Evolutionary conservation across 75 land plant species (phyloP).

Genomic region (Adiantum capillusveneris): DNA sequence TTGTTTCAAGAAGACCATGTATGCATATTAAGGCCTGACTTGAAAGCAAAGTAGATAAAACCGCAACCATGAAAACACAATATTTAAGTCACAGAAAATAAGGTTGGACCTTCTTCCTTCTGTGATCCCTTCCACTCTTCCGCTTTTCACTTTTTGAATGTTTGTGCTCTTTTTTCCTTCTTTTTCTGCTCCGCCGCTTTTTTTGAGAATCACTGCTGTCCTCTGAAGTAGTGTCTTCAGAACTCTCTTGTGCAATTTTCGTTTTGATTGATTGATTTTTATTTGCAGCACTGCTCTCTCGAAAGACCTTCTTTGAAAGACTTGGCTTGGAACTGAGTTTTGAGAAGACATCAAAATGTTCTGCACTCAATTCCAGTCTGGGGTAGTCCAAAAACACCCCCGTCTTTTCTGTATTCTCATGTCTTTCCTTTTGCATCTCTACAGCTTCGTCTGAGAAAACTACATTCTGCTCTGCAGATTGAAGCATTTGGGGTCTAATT

Average conservation of each 20-base stretch:
- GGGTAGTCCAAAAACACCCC: too few species aligned
- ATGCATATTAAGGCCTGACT: too few species aligned
- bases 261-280: not conserved
- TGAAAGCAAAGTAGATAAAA: too few species aligned
- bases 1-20: too few species aligned
- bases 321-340: not conserved
- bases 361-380: not conserved
- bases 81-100: not conserved
- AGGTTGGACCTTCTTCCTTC: not conserved
- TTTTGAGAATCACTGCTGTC: conserved; percentile 6
- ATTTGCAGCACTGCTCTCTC: not conserved
- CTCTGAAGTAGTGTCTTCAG: not conserved
- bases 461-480: not conserved
- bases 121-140: not conserved
- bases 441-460: not conserved
- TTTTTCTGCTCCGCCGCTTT: not conserved
- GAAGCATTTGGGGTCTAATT: too few species aligned
- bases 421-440: not conserved
- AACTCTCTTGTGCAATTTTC: not conserved
- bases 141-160: not conserved
- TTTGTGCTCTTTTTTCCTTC: not conserved
- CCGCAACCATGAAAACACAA: not conserved
- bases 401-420: too few species aligned
- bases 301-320: not conserved
- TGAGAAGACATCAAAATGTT: not conserved